These are phyloP conservation scores for Meira miltonrushii DNA, from an alignment of 1,284 basidiomycete species.

Conservation along the genomic window DNA sequence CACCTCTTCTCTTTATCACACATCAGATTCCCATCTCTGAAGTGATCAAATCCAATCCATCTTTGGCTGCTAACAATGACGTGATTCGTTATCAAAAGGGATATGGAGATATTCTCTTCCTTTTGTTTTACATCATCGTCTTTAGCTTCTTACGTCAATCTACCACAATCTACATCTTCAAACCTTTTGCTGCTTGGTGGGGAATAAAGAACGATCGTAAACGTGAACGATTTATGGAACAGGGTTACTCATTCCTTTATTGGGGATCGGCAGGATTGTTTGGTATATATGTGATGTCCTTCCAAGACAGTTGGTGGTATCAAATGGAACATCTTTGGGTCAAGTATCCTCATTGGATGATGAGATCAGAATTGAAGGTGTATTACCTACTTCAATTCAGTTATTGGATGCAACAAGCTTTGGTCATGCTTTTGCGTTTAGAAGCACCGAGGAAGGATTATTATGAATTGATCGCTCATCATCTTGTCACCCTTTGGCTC, in stretches of 20 bases:
- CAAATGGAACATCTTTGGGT: slow-evolving; percentile 49
- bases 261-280: slow-evolving; percentile 42
- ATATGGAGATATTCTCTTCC: slow-evolving; percentile 67
- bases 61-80: slow-evolving; percentile 16
- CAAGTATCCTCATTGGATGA: slow-evolving; percentile 59
- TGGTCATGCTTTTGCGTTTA: slow-evolving; percentile 75
- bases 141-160: slow-evolving; percentile 85
- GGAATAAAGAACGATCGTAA: slow-evolving; percentile 46
- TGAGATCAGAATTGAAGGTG: slow-evolving; percentile 76
- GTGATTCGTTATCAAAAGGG: slow-evolving; percentile 41
- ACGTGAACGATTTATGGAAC: slow-evolving; percentile 44
- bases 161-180: slow-evolving; percentile 66
- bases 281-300: slow-evolving; percentile 67
- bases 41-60: slow-evolving; percentile 55
- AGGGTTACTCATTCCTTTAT: slow-evolving; percentile 48
- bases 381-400: slow-evolving; percentile 76
- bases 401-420: slow-evolving; percentile 91
- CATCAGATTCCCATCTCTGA: slow-evolving; percentile 59
- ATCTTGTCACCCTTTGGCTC: slow-evolving; percentile 91
- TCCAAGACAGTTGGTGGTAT: slow-evolving; percentile 85
- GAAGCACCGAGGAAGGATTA: slow-evolving; percentile 94
- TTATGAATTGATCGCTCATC: slow-evolving; percentile 71
- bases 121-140: slow-evolving; percentile 81
- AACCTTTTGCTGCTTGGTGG: slow-evolving; percentile 62
- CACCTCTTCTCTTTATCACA: slow-evolving; percentile 70